Evolutionary conservation across 176 grass and related monocot genomes (phyloP), one percentile per base, ranked within the genome.

Genomic region (Aegilops speltoides): DNA sequence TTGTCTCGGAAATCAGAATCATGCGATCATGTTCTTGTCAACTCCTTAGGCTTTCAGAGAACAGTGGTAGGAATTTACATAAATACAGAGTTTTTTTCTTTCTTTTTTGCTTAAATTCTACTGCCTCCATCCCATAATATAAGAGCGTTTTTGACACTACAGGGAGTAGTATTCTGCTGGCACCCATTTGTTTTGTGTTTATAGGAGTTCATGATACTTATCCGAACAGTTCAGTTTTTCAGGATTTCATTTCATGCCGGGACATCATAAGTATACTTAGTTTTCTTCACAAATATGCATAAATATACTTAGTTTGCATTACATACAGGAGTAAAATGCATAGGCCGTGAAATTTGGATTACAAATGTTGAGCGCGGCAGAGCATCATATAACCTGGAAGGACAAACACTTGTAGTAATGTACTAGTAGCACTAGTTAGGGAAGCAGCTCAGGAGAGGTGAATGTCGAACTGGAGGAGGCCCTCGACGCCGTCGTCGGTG

Each of bases 401-500:
- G 28, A 64, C 10, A 63, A 61, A 31, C 19, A 52, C 14, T 76
- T 40, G 43, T 31, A 31, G n/a, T n/a, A n/a, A n/a, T n/a, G n/a
- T n/a, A n/a, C n/a, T 56, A 20, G 6, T 19, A 11, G 13, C 11
- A 41, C 46, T 61, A 69, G 7, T 31, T 63, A 50, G 45, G 14
- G 38, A 19, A 73, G 19, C 41, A 77, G 38, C 74, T 92, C 68
- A 94, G 81, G 68, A 84, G 70, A 94, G 91, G 72, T 90, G 89
- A 64, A 96, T 67, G 25, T 62, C 86, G 73, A 96, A 94, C 79
- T 94, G 75, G 45, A 96, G 94, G 8, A 96, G 73, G 34, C 89
- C 92, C 85, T 96, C 86, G 11, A 86, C 87, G 50, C 91, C 91
- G 41, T 94, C 89, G 28, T 94, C 89, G 28, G 94, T 82, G 15